Conservation (phyloP, 768 basidiomycete species). For the Amanita rimosa region DNA sequence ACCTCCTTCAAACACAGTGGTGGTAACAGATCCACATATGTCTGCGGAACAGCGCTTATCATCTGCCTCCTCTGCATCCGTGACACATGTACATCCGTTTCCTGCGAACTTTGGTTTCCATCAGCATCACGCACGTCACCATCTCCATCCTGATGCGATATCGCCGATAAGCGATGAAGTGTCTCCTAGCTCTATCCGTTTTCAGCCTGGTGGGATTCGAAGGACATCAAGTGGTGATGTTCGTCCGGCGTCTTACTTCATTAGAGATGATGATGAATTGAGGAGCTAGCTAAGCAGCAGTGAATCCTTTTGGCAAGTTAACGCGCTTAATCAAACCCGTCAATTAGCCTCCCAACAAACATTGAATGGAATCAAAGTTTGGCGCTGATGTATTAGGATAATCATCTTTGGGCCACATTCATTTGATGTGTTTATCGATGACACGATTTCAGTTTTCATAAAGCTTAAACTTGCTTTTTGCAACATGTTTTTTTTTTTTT, state of each 20-base stretch:
- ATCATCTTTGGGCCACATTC: too few relatives aligned
- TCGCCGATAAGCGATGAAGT: neutral
- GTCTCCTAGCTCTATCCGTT: neutral
- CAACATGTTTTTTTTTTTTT: too few relatives aligned
- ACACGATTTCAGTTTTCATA: too few relatives aligned
- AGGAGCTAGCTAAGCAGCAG: neutral
- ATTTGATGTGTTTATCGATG: too few relatives aligned
- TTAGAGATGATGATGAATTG: neutral
- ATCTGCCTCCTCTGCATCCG: slow-evolving; percentile 16
- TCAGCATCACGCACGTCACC: neutral
- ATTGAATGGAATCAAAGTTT: too few relatives aligned
- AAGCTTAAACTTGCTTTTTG: too few relatives aligned
- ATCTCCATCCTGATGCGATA: neutral
- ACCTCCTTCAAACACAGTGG: neutral
- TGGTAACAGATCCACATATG: neutral
- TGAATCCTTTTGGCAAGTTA: too few relatives aligned
- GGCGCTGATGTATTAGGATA: too few relatives aligned
- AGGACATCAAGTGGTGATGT: slow-evolving; percentile 3
- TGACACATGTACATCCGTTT: slow-evolving; percentile 35
- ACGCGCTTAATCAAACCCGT: too few relatives aligned
- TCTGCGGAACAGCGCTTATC: slow-evolving; percentile 1
- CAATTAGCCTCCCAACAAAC: too few relatives aligned
- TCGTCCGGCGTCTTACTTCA: neutral
- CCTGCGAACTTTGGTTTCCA: slow-evolving; percentile 25
- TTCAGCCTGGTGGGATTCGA: neutral